Base-by-base conservation (phyloP, 2,329 filamentous ascomycete genomes). In the Mollisiaceae sp. region DNA sequence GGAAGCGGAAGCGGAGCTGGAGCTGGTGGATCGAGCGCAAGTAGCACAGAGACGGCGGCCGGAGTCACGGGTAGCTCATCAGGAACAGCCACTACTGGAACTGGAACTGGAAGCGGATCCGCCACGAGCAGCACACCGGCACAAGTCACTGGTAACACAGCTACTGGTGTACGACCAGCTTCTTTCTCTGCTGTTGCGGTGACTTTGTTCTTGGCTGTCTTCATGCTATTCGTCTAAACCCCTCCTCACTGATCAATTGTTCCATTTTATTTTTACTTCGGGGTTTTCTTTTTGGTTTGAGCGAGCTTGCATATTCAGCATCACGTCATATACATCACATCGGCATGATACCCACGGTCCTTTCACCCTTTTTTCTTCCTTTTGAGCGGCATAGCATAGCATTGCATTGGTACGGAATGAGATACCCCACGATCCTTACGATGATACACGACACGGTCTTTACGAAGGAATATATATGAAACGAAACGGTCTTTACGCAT, bases 401-500 rank as follows among this genome's bases (percentile, higher is more conserved):
- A 47, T 47, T 50, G 22, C 22, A 50, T n/a, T n/a, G n/a, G n/a
- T 22, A 8, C 2, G 38, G 27, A 24, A 41, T 5, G 50, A 59
- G 20, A 64, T 64, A 64, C 62, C 62, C 62, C 62, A 45, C 62
- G 14, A 27, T 56, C 52, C 52, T 56, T 56, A 14, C 35, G 24
- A 14, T 6, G 6, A 35, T 56, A 35, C 27, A 32, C 27, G 27
- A 32, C 6, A 60, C 58, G 18, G 5, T 60, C 58, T 20, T 60
- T 60, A 35, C n/a, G 20, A 38, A 35, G 8, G 20, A 38, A 22
- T 4, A 54, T 54, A 18, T 50, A 24, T n/a, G 22, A 50, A n/a
- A 22, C 45, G 22, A 50, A n/a, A 22, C 45, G 45, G n/a, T 22
- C 41, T 18, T 43, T 43, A 43, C 41, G 14, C n/a, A 43, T 43